phyloP scores from a whole-genome alignment of 768 basidiomycete genomes.

The Tylopilus balloui region DNA sequence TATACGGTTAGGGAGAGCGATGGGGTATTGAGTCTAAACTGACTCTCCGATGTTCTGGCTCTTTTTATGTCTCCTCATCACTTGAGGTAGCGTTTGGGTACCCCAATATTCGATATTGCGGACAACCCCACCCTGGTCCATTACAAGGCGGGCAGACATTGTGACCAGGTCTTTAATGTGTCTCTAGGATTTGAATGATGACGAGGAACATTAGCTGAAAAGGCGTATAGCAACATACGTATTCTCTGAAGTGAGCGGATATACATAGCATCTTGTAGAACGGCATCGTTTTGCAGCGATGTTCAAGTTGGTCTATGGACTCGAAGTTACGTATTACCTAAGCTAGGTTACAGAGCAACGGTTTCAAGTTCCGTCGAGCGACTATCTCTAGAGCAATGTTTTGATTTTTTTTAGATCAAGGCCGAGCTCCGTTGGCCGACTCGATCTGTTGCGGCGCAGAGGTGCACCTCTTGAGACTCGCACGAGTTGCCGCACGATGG shows the following conservation, averaged over 20 bases:
- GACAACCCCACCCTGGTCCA: constrained; percentile 76
- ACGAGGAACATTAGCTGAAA: neutral
- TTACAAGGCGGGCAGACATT: constrained; percentile 64
- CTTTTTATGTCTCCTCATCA: constrained; percentile 61
- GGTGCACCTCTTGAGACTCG: neutral
- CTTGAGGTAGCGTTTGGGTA: constrained; percentile 64
- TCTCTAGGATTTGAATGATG: constrained; percentile 37
- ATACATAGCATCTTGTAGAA: constrained; percentile 88
- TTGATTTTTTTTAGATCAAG: neutral
- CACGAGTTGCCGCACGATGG: neutral
- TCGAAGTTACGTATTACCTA: constrained; percentile 7
- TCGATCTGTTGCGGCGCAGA: neutral
- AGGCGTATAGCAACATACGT: constrained; percentile 44
- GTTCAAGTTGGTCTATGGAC: too few relatives aligned
- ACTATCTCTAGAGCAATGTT: too few relatives aligned
- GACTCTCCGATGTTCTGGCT: constrained; percentile 69
- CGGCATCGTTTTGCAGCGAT: constrained; percentile 50
- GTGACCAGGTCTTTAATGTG: constrained; percentile 73
- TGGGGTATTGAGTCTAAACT: constrained; percentile 32
- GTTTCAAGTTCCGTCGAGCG: neutral
- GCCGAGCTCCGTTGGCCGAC: neutral
- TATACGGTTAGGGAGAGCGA: constrained; percentile 4
- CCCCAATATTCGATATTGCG: constrained; percentile 76
- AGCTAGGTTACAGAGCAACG: neutral
- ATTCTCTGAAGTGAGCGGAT: constrained; percentile 68